Percentiles rank a stretch among this genome's conserved stretches.
phyloP scores from a whole-genome alignment of 192 early-diverging fungal species.

The Entrophospora sp. region DNA sequence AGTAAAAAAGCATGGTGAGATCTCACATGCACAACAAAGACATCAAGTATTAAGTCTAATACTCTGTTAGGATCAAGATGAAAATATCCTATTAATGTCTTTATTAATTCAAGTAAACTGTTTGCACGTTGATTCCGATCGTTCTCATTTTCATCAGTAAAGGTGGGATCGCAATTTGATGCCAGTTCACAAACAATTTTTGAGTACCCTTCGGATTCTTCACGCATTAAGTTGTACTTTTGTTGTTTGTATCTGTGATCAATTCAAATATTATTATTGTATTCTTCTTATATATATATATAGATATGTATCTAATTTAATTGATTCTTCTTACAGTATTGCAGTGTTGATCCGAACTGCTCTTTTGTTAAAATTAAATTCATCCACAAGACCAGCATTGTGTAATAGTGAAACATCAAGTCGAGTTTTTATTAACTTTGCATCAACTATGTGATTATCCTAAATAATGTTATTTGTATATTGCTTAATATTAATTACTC shows the following conservation, averaged over 20 bases:
- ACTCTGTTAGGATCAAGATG: conserved; percentile 80
- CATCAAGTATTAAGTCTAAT: conserved; percentile 65
- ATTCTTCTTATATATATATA: not conserved
- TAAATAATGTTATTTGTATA: too few relatives aligned
- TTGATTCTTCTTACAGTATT: conserved; percentile 25
- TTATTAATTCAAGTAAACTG: conserved; percentile 3
- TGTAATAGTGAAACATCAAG: conserved; percentile 13
- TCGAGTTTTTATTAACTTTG: not conserved
- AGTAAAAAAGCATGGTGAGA: conserved; percentile 66
- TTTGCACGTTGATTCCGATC: not conserved
- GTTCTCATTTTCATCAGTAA: conserved; percentile 14
- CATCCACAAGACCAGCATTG: conserved; percentile 19
- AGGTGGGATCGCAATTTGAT: conserved; percentile 8
- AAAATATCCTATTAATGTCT: conserved; percentile 50
- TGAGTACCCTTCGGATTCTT: conserved; percentile 75
- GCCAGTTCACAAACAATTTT: conserved; percentile 58
- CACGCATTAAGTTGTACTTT: conserved; percentile 74
- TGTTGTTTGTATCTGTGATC: conserved; percentile 59
- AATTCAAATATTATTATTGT: not conserved
- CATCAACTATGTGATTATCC: too few relatives aligned
- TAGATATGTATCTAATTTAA: not conserved
- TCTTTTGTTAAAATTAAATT: conserved; percentile 21
- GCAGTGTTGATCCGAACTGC: conserved; percentile 29
- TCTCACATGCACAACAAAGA: conserved; percentile 61
- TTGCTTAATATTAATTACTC: too few relatives aligned